Evolutionary conservation across 176 grass and related monocot species (phyloP), one percentile per base, ranked within the genome.

Genomic region (Urochloa ruziziensis): DNA sequence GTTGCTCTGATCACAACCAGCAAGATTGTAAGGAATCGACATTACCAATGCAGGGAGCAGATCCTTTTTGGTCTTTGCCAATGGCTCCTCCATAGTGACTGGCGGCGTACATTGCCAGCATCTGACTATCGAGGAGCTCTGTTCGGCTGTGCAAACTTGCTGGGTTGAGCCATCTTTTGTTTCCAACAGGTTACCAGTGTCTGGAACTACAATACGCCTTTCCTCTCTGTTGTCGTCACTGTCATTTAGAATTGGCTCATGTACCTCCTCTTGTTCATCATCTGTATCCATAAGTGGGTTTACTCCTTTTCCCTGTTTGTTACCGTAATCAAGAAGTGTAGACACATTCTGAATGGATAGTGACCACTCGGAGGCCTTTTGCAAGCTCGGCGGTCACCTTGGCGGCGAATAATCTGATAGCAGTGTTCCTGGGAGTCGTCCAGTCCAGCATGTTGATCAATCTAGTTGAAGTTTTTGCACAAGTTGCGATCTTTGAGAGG

Each of bases 1-100:
- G 3, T 85, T 85, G 51, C 42, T 53, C 2, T 40, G 52, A 61
- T 78, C 52, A 69, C 49, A 46, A 30, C 1, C 24, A 59, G 73
- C 49, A 27, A 85, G 27, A 0, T 37, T 76, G 10, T 75, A 7
- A 54, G 67, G 47, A 42, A 76, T 84, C 2, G 52, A 39, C 27
- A 84, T 66, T 14, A 61, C 82, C 3, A 76, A 17, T 56, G 28
- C 69, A 2, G 47, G 82, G 61, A 84, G 47, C 23, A 56, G 8
- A 29, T 77, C 73, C 6, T 4, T 28, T 2, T 83, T 32, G 1
- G 24, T 16, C 8, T 12, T 10, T 43, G 42, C 10, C 9, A 43
- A 1, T 43, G 42, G 42, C 42, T 43, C 40, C 6, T 43, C 40
- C 42, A 2, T 9, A 43, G 42, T n/a, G n/a, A n/a, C n/a, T n/a